phyloP scores from a whole-genome alignment of 2,329 filamentous ascomycete species.

The Mycosphaerelloides madeirae region DNA sequence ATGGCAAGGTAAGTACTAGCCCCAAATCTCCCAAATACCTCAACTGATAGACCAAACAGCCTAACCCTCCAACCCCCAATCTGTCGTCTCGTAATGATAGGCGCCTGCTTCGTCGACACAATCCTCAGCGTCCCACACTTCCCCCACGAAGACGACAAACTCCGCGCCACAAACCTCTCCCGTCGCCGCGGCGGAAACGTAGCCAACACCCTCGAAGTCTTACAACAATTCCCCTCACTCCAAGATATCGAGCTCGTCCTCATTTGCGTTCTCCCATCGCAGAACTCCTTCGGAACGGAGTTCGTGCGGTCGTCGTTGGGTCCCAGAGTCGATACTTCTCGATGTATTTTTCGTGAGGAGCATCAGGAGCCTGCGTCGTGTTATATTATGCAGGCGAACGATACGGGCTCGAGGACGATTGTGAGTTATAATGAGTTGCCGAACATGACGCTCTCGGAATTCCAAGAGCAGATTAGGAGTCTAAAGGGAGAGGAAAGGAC shows the following conservation, averaged over 20 bases:
- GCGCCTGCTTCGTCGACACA: constrained; percentile 12
- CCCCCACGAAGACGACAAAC: constrained; percentile 11
- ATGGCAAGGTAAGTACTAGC: too few species aligned
- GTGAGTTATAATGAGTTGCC: constrained; percentile 10
- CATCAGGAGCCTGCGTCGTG: constrained; percentile 6
- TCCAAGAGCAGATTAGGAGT: constrained; percentile 2
- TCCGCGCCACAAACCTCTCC: constrained; percentile 4
- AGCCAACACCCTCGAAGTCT: constrained; percentile 10
- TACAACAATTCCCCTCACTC: constrained; percentile 5
- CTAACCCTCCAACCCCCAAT: not conserved
- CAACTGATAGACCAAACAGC: not conserved
- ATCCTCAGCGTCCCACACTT: constrained; percentile 12
- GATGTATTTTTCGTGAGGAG: constrained; percentile 7
- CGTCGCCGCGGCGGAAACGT: constrained; percentile 10
- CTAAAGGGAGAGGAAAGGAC: not conserved
- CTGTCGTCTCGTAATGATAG: constrained; percentile 4
- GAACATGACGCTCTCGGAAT: constrained; percentile 9
- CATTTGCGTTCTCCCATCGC: constrained; percentile 2
- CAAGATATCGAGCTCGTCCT: constrained; percentile 1
- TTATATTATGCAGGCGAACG: constrained; percentile 7
- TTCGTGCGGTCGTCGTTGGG: constrained; percentile 1
- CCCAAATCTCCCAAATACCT: too few species aligned
- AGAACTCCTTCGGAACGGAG: not conserved
- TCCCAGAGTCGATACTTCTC: not conserved
- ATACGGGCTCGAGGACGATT: constrained; percentile 8